Conservation (phyloP, 1,139 yeast genomes). For the Sugiyamaella grinbergsii region DNA sequence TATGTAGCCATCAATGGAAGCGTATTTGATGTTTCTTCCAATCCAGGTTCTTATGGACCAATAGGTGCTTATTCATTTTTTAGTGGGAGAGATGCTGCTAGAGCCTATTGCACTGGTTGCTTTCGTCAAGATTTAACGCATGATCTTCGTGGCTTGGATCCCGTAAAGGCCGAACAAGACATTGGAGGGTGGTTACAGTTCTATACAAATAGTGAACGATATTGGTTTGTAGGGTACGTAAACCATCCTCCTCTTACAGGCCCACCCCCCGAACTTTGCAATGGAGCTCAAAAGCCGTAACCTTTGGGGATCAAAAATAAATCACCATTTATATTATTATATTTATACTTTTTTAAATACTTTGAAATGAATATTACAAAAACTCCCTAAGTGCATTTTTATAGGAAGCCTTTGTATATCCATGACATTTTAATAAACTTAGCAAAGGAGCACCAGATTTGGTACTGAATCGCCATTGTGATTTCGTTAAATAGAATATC, state of each 20-base stretch:
- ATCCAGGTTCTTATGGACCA: constrained; percentile 63
- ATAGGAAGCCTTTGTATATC: constrained; percentile 23
- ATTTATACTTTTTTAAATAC: background rate
- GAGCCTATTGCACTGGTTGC: constrained; percentile 81
- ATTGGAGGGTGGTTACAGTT: constrained; percentile 56
- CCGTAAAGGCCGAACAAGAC: constrained; percentile 36
- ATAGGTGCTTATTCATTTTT: constrained; percentile 62
- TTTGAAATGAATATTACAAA: constrained; percentile 16
- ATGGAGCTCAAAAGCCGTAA: constrained; percentile 24
- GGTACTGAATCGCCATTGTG: constrained; percentile 30
- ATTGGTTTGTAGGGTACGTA: constrained; percentile 69
- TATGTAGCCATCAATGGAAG: constrained; percentile 67
- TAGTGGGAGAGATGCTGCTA: constrained; percentile 69
- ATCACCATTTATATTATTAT: background rate
- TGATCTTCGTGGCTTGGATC: constrained; percentile 63
- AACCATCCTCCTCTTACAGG: constrained; percentile 46
- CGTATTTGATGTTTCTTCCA: constrained; percentile 67
- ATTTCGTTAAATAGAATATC: constrained; percentile 22
- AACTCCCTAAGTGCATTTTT: constrained; percentile 24
- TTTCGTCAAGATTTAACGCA: constrained; percentile 59
- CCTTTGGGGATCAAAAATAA: background rate
- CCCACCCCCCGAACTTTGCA: constrained; percentile 45
- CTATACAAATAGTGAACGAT: constrained; percentile 50
- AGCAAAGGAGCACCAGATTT: constrained; percentile 18
- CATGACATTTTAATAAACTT: constrained; percentile 27